Conservation (phyloP, 176 grass and related monocot genomes). For the Zoysia japonica region DNA sequence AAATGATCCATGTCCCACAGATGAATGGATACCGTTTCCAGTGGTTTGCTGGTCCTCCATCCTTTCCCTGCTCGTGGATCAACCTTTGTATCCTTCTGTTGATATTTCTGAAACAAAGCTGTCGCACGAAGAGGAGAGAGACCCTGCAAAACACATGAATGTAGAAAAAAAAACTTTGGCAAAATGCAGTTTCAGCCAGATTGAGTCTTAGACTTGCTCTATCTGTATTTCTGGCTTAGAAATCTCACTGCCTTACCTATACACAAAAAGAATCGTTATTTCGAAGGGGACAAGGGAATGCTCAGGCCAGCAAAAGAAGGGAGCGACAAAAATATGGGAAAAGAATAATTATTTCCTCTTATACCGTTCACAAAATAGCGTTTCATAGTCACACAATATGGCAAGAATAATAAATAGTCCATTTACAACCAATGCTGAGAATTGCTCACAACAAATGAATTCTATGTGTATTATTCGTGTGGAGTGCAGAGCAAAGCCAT, state of each 20-base stretch:
- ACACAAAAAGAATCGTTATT: background rate
- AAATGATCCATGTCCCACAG: background rate
- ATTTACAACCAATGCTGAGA: slow-evolving; percentile 10
- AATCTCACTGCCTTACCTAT: background rate
- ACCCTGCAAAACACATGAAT: background rate
- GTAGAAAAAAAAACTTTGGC: background rate
- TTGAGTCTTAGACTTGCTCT: no score
- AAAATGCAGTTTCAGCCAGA: background rate
- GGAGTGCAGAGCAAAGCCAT: slow-evolving; percentile 33
- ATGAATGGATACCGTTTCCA: background rate
- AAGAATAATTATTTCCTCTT: slow-evolving; percentile 13
- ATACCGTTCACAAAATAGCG: background rate
- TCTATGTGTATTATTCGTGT: background rate
- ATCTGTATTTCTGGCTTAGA: background rate
- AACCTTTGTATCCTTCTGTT: background rate
- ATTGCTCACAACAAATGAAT: background rate
- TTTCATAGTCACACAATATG: background rate
- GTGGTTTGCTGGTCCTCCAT: background rate
- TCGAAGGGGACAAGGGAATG: no score
- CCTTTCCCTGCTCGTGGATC: background rate
- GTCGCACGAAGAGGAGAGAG: background rate
- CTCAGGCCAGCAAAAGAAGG: background rate
- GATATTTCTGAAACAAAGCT: background rate
- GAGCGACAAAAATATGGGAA: background rate
- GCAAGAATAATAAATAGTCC: background rate